A percentile compares a stretch with the other conserved stretches of the same genome.
phyloP scores from a whole-genome alignment of 2,329 filamentous ascomycete genomes.

The Cercospora janseana region DNA sequence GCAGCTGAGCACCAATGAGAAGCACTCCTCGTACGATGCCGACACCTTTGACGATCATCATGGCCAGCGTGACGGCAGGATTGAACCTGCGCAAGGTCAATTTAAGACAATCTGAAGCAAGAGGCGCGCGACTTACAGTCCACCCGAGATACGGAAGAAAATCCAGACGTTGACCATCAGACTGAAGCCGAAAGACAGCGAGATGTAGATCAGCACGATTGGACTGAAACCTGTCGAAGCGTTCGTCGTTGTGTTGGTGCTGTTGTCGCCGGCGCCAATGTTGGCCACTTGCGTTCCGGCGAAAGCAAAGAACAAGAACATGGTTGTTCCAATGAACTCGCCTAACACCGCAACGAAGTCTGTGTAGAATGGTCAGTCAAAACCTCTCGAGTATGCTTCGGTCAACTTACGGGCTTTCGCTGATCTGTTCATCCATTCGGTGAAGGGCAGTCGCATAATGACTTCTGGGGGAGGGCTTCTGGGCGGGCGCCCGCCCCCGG shows the following conservation, averaged over 20 bases:
- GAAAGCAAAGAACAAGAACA: conserved; percentile 50
- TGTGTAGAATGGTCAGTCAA: conserved; percentile 12
- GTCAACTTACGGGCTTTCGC: conserved; percentile 32
- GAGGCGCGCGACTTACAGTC: conserved; percentile 26
- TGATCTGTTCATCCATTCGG: conserved; percentile 35
- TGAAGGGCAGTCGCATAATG: conserved; percentile 37
- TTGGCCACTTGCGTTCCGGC: conserved; percentile 48
- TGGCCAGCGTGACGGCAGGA: conserved; percentile 37
- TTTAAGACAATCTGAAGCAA: background rate
- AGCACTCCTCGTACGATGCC: conserved; percentile 37
- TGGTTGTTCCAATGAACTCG: conserved; percentile 47
- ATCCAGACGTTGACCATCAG: conserved; percentile 45
- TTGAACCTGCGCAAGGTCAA: conserved; percentile 32
- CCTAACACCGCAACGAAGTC: conserved; percentile 38
- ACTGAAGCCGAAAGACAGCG: conserved; percentile 43
- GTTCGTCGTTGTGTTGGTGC: conserved; percentile 29
- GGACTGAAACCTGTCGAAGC: conserved; percentile 33
- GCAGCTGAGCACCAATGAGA: conserved; percentile 40
- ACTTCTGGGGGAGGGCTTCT: conserved; percentile 29
- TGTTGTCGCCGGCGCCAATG: conserved; percentile 28
- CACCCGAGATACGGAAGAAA: conserved; percentile 41
- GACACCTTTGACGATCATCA: conserved; percentile 37
- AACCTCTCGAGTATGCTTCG: background rate
- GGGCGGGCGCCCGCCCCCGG: background rate
- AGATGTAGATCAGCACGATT: conserved; percentile 41